phyloP scores from a whole-genome alignment of 495 filamentous ascomycete species.

The Schizothecium vesticola region DNA sequence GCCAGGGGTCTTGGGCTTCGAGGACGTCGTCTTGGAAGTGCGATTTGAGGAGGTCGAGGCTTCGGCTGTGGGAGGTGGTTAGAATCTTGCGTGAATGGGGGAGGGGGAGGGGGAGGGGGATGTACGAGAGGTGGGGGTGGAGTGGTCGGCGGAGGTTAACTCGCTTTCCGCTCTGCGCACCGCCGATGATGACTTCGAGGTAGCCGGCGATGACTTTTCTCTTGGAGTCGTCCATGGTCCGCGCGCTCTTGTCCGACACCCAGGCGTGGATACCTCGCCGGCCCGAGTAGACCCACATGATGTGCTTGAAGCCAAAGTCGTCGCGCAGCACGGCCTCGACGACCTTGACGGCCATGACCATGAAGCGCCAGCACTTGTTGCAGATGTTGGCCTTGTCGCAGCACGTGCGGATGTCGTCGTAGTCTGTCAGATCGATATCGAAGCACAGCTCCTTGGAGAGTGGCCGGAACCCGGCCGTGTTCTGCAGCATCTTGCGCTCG shows the following conservation, averaged over 20 bases:
- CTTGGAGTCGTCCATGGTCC: slow-evolving; percentile 75
- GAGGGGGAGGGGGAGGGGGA: not conserved
- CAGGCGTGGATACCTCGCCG: slow-evolving; percentile 95
- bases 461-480: slow-evolving; percentile 65
- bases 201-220: slow-evolving; percentile 80
- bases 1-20: slow-evolving; percentile 80
- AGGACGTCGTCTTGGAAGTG: slow-evolving; percentile 81
- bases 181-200: slow-evolving; percentile 79
- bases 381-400: slow-evolving; percentile 92
- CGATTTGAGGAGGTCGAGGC: slow-evolving; percentile 69
- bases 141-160: slow-evolving; percentile 81
- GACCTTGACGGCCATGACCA: slow-evolving; percentile 94
- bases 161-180: slow-evolving; percentile 77
- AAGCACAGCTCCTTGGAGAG: slow-evolving; percentile 90
- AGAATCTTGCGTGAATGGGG: not conserved
- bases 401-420: slow-evolving; percentile 93
- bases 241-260: slow-evolving; percentile 90
- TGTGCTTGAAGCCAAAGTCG: slow-evolving; percentile 93
- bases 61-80: slow-evolving; percentile 50
- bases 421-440: slow-evolving; percentile 98
- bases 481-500: slow-evolving; percentile 82
- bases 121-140: slow-evolving; percentile 78
- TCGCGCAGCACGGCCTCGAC: slow-evolving; percentile 80
- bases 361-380: slow-evolving; percentile 90
- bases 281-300: slow-evolving; percentile 97